These are phyloP conservation scores for Micractinium conductrix DNA, from an alignment of 139 green algal genomes.

Conservation along the genomic window DNA sequence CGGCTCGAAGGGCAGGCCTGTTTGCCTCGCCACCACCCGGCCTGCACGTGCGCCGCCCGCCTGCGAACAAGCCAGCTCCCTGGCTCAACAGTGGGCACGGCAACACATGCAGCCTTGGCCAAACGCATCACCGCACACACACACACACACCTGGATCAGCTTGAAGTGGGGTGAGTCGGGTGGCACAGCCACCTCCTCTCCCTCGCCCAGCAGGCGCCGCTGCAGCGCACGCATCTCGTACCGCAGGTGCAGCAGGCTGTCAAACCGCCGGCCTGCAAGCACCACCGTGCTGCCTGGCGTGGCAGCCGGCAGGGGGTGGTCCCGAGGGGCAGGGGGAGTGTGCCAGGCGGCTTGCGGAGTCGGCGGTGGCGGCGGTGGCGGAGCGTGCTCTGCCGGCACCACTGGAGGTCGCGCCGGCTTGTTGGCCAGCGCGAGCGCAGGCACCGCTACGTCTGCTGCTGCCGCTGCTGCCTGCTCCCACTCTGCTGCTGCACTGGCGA, in stretches of 20 bases:
- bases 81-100: not conserved
- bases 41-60: too few species aligned
- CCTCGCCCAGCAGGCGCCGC: not conserved
- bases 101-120: too few species aligned
- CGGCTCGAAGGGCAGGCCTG: not conserved
- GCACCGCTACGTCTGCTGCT: not conserved
- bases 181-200: not conserved
- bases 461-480: not conserved
- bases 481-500: not conserved
- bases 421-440: not conserved
- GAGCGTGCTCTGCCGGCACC: not conserved
- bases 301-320: too few species aligned
- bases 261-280: not conserved
- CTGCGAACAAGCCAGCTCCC: too few species aligned
- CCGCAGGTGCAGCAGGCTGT: not conserved
- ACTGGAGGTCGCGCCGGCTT: not conserved
- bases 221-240: conserved; percentile 8
- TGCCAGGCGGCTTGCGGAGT: too few species aligned
- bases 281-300: not conserved
- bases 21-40: not conserved
- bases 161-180: conserved; percentile 1
- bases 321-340: too few species aligned
- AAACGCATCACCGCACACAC: not conserved
- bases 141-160: not conserved
- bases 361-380: not conserved